Evolutionary conservation across 495 filamentous ascomycete genomes (phyloP).

Genomic region (Lasiosphaeris hirsuta): DNA sequence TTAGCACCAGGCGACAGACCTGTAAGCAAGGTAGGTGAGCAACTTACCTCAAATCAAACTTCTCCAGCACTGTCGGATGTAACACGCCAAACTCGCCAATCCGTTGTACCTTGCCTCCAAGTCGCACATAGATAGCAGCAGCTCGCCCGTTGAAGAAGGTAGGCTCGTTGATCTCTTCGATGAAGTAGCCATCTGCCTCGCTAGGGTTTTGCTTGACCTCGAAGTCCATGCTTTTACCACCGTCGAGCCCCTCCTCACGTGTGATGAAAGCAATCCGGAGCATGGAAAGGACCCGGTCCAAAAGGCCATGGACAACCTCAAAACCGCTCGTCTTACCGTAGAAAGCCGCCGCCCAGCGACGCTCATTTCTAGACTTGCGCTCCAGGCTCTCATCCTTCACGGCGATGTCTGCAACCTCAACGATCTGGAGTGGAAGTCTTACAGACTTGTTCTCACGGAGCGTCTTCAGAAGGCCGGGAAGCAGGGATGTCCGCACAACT

Average conservation of each 20-base stretch:
- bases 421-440: conserved; percentile 84
- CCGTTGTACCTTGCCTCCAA: conserved; percentile 63
- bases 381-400: conserved; percentile 79
- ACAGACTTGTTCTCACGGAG: conserved; percentile 92
- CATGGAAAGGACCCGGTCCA: conserved; percentile 93
- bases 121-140: conserved; percentile 71
- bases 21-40: conserved; percentile 20
- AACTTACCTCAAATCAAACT: conserved; percentile 80
- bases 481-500: conserved; percentile 82
- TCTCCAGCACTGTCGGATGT: conserved; percentile 87
- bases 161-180: conserved; percentile 82
- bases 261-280: conserved; percentile 76
- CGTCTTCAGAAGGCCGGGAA: conserved; percentile 93
- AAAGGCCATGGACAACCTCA: conserved; percentile 89
- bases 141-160: conserved; percentile 91
- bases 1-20: too few relatives aligned
- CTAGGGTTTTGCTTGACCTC: conserved; percentile 48
- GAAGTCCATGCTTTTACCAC: conserved; percentile 43
- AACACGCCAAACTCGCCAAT: conserved; percentile 92
- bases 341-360: conserved; percentile 92
- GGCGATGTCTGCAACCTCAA: conserved; percentile 87
- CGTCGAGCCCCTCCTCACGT: conserved; percentile 63
- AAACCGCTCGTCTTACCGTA: conserved; percentile 95
- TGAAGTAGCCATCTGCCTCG: conserved; percentile 75
- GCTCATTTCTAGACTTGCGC: conserved; percentile 83